A percentile compares a stretch with the other conserved stretches of the same genome.
phyloP scores from a whole-genome alignment of 768 basidiomycete species.

The Pisolithus marmoratus region DNA sequence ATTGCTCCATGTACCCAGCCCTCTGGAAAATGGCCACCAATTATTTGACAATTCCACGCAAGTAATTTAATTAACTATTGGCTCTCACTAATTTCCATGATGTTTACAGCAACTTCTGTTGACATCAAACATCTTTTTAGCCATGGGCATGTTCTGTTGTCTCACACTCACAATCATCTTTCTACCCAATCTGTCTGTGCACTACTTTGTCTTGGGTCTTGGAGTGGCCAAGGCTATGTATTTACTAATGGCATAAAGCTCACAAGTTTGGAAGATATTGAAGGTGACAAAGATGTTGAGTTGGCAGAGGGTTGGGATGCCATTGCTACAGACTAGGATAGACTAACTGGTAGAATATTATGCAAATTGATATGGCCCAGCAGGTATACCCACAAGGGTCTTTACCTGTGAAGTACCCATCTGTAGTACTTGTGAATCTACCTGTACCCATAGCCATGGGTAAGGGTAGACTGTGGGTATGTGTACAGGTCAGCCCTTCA shows the following conservation, averaged over 20 bases:
- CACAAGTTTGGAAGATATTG: slow-evolving; percentile 1
- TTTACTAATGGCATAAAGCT: too few relatives aligned
- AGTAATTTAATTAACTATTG: background rate
- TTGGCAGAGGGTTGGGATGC: slow-evolving; percentile 15
- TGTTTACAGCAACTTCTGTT: slow-evolving; percentile 24
- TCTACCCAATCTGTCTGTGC: slow-evolving; percentile 22
- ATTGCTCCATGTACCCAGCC: background rate
- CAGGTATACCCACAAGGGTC: too few relatives aligned
- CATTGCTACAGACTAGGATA: slow-evolving; percentile 9
- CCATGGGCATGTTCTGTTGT: slow-evolving; percentile 20
- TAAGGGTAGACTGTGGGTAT: background rate
- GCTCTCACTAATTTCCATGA: background rate
- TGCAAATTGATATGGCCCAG: too few relatives aligned
- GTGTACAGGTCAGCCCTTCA: background rate
- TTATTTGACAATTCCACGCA: background rate
- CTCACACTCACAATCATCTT: slow-evolving; percentile 19
- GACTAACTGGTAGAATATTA: too few relatives aligned
- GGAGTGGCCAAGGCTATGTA: too few relatives aligned
- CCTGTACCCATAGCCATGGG: slow-evolving; percentile 1
- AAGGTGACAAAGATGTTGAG: slow-evolving; percentile 9
- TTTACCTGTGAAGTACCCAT: too few relatives aligned
- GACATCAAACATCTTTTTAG: slow-evolving; percentile 26
- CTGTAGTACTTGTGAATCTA: too few relatives aligned
- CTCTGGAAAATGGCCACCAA: background rate
- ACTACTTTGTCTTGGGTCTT: slow-evolving; percentile 27